Conservation (phyloP, 305 asterid genomes). For the Fraxinus platypoda region DNA sequence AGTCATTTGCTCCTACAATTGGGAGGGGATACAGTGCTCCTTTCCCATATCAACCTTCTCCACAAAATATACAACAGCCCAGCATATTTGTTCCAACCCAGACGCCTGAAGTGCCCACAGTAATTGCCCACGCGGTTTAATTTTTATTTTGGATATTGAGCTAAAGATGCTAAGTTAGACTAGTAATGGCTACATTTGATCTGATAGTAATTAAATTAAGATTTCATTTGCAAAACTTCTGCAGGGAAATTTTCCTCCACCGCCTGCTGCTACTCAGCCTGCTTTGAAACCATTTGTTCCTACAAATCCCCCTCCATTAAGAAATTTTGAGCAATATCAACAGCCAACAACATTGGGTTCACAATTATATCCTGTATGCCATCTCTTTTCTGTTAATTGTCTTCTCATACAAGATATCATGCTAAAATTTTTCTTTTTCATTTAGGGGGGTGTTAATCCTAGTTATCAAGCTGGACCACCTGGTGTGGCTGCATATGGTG, state of each 20-base stretch:
- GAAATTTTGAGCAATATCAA: slow-evolving; percentile 86
- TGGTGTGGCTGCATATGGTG: slow-evolving; percentile 55
- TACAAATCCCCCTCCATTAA: slow-evolving; percentile 69
- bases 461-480: slow-evolving; percentile 67
- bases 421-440: slow-evolving; percentile 27
- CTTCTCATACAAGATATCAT: not conserved
- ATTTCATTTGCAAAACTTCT: slow-evolving; percentile 16
- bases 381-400: not conserved
- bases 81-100: slow-evolving; percentile 80
- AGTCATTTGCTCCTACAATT: slow-evolving; percentile 30
- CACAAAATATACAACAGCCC: slow-evolving; percentile 53
- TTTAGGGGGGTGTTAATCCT: slow-evolving; percentile 61
- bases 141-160: slow-evolving; percentile 1
- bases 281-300: slow-evolving; percentile 72
- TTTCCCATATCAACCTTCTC: slow-evolving; percentile 52
- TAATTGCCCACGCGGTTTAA: slow-evolving; percentile 27
- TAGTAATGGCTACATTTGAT: slow-evolving; percentile 15
- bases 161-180: slow-evolving; percentile 1
- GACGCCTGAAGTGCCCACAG: slow-evolving; percentile 56
- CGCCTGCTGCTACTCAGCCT: slow-evolving; percentile 71
- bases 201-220: slow-evolving; percentile 4
- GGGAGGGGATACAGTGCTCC: slow-evolving; percentile 31
- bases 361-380: slow-evolving; percentile 87
- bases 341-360: slow-evolving; percentile 84
- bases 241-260: slow-evolving; percentile 74